Base-by-base conservation (phyloP, 495 filamentous ascomycete genomes). In the Sordaria brevicollis region DNA sequence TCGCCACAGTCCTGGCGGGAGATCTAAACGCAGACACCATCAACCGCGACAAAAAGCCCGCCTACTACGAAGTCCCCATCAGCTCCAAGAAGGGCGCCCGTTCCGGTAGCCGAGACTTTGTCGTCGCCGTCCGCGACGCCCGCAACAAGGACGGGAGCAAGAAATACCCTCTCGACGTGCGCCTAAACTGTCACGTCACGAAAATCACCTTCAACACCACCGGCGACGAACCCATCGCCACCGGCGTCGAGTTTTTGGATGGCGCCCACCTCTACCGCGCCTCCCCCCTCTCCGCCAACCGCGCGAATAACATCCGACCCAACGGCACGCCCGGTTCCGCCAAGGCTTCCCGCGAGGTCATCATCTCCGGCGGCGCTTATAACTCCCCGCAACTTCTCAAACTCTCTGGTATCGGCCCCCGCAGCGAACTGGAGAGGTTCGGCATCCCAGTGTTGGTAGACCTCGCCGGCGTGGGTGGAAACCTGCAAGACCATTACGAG, bases 401-500 rank as follows among this genome's bases (percentile, higher is more conserved):
- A 74, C 83, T 89, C 4, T 87, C 83, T 2, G 90, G 91, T 8
- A 79, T 92, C 65, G 89, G 90, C 2, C 83, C 87, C 0, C 68
- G 70, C 2, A 73, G 72, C 0, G 82, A 89, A 37, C 82, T 92
- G 0, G 17, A 75, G 4, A 72, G 71, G 10, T 80, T 83, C 67
- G 74, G 77, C 25, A 89, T 91, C 68, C 74, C 80, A 5, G 79
- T 89, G 0, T 68, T 89, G 0, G 70, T 77, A 37, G 83, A 90
- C 70, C 79, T 87, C 0, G 87, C 88, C 0, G 87, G 85, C 13
- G 89, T 91, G 0, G 90, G 90, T 41, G 80, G 81, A n/a, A 91
- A 91, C 75, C 79, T 91, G 2, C 88, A 90, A 68, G 88, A 91
- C 72, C 87, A 86, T 75, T 87, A 88, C 74, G 88, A 90, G 69